A percentile compares a stretch with the other conserved stretches of the same genome.
Conservation (phyloP, 192 early-diverging fungal genomes). For the Rhizoclosmatium sp. region DNA sequence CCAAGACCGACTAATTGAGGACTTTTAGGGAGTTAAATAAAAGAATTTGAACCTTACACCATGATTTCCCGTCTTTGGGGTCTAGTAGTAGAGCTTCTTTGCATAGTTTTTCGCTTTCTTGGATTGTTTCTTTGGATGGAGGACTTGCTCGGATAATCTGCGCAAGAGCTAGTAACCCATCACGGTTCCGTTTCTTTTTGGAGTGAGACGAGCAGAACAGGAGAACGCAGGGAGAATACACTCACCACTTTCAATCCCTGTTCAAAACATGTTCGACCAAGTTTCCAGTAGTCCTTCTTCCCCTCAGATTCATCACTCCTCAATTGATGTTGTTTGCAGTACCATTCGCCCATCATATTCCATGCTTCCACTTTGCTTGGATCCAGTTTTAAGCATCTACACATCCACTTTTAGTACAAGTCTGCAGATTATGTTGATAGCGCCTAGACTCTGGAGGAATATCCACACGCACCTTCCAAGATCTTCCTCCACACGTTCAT, state of each 20-base stretch:
- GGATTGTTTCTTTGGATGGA: not conserved
- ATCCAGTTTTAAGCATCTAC: slow-evolving; percentile 19
- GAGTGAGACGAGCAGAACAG: not conserved
- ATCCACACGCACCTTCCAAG: slow-evolving; percentile 17
- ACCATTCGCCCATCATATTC: slow-evolving; percentile 41
- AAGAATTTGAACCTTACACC: slow-evolving; percentile 25
- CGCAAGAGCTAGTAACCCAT: slow-evolving; percentile 24
- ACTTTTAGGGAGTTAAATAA: not conserved
- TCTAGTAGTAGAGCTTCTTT: slow-evolving; percentile 26
- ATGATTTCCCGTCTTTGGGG: slow-evolving; percentile 22
- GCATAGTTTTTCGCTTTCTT: slow-evolving; percentile 35
- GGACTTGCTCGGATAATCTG: slow-evolving; percentile 3
- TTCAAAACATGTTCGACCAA: slow-evolving; percentile 34
- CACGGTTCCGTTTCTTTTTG: slow-evolving; percentile 17
- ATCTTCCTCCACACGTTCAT: slow-evolving; percentile 32
- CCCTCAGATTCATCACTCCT: not conserved
- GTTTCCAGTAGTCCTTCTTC: not conserved
- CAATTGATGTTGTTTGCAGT: not conserved
- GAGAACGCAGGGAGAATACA: not conserved
- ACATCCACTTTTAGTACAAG: not conserved
- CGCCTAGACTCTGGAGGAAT: not conserved
- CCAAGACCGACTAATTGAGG: slow-evolving; percentile 11
- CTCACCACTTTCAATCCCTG: slow-evolving; percentile 25
- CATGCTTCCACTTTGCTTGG: slow-evolving; percentile 19
- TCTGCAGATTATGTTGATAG: not conserved